Conservation (phyloP, 495 filamentous ascomycete genomes). For the Xylaria scruposa region DNA sequence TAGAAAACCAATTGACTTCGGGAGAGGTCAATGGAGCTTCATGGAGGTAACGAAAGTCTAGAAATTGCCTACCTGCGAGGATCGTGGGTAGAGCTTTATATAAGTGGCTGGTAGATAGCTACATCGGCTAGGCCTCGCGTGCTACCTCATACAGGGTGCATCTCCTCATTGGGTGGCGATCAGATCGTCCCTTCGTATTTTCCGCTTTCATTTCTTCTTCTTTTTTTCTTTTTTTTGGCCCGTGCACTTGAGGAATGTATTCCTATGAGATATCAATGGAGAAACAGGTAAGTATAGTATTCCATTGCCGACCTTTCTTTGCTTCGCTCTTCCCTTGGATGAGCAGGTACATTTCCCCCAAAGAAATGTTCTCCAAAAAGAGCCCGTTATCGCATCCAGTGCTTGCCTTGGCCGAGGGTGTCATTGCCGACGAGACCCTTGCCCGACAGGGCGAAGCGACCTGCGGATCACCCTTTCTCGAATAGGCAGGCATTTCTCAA, state of each 20-base stretch:
- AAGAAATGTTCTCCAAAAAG: background rate
- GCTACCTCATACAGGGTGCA: background rate
- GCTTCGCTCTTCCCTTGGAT: background rate
- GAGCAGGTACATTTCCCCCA: background rate
- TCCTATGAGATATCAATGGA: background rate
- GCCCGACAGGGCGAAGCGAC: background rate
- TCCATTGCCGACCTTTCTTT: background rate
- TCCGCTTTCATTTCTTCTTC: background rate
- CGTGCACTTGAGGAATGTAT: background rate
- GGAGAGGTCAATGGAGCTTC: background rate
- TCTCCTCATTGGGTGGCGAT: background rate
- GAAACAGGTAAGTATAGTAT: background rate
- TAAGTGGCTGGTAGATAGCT: background rate
- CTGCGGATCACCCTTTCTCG: constrained; percentile 23
- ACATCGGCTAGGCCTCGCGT: constrained; percentile 11
- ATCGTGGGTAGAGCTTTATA: background rate
- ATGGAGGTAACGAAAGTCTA: background rate
- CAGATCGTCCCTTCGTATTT: constrained; percentile 10
- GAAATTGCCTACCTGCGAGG: background rate
- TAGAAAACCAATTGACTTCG: background rate
- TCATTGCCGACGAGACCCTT: constrained; percentile 14
- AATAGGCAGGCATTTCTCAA: constrained; percentile 25
- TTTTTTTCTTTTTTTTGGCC: background rate
- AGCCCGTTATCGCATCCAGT: background rate
- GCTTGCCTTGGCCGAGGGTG: background rate